Percentiles rank a stretch among this genome's conserved stretches.
Evolutionary conservation across 148 eudicot species (phyloP).

Genomic region (Hydrangea macrophylla): DNA sequence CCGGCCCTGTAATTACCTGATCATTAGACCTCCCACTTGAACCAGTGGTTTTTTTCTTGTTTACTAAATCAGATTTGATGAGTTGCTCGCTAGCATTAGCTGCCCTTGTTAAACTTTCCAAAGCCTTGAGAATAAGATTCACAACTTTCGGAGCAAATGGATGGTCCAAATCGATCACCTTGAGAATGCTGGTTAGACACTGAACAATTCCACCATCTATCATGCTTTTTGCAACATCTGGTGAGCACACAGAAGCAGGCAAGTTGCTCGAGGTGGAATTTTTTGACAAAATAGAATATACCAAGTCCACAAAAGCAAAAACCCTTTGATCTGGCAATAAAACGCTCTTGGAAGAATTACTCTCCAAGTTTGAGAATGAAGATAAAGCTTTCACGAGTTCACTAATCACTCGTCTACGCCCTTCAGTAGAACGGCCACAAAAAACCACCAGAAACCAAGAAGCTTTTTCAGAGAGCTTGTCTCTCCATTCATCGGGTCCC

Average conservation of each 20-base stretch:
- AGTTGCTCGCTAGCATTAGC: conserved; percentile 85
- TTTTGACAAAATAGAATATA: conserved; percentile 81
- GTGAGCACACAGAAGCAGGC: conserved; percentile 90
- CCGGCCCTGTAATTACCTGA: conserved; percentile 30
- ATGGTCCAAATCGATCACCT: conserved; percentile 87
- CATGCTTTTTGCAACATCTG: conserved; percentile 91
- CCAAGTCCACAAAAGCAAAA: conserved; percentile 76
- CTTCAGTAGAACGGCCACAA: conserved; percentile 96
- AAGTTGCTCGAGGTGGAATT: conserved; percentile 71
- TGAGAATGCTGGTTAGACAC: conserved; percentile 74
- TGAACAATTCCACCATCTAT: conserved; percentile 91
- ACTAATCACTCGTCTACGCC: conserved; percentile 80
- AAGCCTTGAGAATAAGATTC: conserved; percentile 72
- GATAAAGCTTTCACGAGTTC: conserved; percentile 90
- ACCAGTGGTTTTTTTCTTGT: conserved; percentile 57
- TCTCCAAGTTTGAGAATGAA: conserved; percentile 38
- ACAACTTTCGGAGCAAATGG: conserved; percentile 94
- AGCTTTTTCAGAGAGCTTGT: conserved; percentile 90
- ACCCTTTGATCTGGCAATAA: conserved; percentile 81
- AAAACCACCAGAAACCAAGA: conserved; percentile 93
- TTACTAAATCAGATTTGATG: conserved; percentile 53
- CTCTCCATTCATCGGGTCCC: conserved; percentile 73
- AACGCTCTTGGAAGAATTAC: conserved; percentile 50
- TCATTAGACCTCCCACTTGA: conserved; percentile 48
- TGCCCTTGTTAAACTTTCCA: conserved; percentile 85